phyloP scores from a whole-genome alignment of 495 filamentous ascomycete species.

The Talaromyces liani region DNA sequence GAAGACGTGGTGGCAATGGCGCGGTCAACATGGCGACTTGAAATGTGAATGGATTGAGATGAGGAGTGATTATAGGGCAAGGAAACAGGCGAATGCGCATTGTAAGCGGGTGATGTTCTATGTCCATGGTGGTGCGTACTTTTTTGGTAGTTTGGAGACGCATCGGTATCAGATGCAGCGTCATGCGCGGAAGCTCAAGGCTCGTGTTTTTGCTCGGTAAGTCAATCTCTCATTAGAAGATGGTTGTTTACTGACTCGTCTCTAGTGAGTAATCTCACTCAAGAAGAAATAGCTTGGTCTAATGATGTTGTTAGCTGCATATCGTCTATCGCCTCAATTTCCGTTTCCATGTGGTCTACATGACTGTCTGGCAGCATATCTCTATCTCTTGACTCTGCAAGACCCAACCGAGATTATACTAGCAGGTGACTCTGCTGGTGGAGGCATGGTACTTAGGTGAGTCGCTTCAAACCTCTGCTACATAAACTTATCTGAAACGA shows the following conservation, averaged over 20 bases:
- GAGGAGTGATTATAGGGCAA: slow-evolving; percentile 67
- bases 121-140: slow-evolving; percentile 78
- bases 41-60: slow-evolving; percentile 95
- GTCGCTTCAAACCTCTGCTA: slow-evolving; percentile 7
- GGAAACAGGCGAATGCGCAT: slow-evolving; percentile 47
- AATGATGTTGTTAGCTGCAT: slow-evolving; percentile 48
- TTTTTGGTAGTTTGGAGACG: slow-evolving; percentile 88
- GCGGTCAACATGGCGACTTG: slow-evolving; percentile 50
- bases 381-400: slow-evolving; percentile 68
- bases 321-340: slow-evolving; percentile 86
- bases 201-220: slow-evolving; percentile 71
- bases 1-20: slow-evolving; percentile 92
- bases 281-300: slow-evolving; percentile 11
- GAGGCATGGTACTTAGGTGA: slow-evolving; percentile 69
- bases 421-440: slow-evolving; percentile 88
- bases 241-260: slow-evolving; percentile 15
- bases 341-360: slow-evolving; percentile 89
- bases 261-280: slow-evolving; percentile 25
- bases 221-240: not conserved
- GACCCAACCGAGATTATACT: slow-evolving; percentile 70
- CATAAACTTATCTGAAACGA: slow-evolving; percentile 13
- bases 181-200: slow-evolving; percentile 88
- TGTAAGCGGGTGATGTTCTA: slow-evolving; percentile 83
- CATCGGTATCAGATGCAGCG: slow-evolving; percentile 95
- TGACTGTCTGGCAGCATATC: slow-evolving; percentile 81